These are phyloP conservation scores for Naganishia vishniacii DNA, from an alignment of 768 basidiomycete genomes.

Conservation along the genomic window DNA sequence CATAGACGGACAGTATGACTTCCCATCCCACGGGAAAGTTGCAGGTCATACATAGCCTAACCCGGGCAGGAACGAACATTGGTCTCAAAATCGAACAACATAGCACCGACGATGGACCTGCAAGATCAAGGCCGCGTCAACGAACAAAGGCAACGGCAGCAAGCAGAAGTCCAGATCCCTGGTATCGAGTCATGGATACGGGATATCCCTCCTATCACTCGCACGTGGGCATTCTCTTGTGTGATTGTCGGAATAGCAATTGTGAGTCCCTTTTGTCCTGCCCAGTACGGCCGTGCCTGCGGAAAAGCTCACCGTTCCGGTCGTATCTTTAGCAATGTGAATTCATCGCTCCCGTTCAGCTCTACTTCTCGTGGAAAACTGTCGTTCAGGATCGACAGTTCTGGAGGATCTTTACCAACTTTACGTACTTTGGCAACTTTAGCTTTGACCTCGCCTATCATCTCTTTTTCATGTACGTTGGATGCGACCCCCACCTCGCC, in stretches of 20 bases:
- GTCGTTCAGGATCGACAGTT: constrained; percentile 74
- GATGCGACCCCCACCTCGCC: no score
- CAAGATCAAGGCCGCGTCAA: neutral
- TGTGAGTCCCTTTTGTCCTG: constrained; percentile 56
- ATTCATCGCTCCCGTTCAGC: constrained; percentile 78
- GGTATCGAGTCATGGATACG: constrained; percentile 84
- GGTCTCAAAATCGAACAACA: no score
- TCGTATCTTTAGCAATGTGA: constrained; percentile 99
- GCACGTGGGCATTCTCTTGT: constrained; percentile 74
- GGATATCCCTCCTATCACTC: constrained; percentile 85
- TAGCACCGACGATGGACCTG: no score
- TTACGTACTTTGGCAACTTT: constrained; percentile 92
- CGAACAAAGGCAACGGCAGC: constrained; percentile 5
- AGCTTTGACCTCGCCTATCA: constrained; percentile 94
- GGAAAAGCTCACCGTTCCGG: no score
- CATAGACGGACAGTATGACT: no score
- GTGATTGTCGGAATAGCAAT: constrained; percentile 78
- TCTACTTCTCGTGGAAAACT: constrained; percentile 85
- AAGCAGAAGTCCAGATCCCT: constrained; percentile 19
- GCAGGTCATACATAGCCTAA: no score
- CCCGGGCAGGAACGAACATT: no score
- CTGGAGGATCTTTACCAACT: constrained; percentile 83
- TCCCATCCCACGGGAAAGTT: no score
- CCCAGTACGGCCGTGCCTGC: no score
- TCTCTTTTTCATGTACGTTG: constrained; percentile 91